Percentiles rank a stretch among this genome's conserved stretches.
phyloP scores from a whole-genome alignment of 2,329 filamentous ascomycete species.

The Pleomassaria siparia region DNA sequence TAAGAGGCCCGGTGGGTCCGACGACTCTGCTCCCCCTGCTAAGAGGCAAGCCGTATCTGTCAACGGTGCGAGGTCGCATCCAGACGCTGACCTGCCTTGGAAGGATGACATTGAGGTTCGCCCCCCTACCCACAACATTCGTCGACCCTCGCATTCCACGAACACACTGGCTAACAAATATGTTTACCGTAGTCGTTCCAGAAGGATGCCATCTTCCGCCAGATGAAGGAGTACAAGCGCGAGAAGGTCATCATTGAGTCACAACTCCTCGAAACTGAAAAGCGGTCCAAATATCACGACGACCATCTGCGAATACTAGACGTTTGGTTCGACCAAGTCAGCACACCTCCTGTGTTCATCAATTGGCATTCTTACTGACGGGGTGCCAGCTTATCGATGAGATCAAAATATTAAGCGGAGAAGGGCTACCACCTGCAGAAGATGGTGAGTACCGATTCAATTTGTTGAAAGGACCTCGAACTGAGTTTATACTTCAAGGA shows the following conservation, averaged over 20 bases:
- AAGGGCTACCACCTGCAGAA: constrained; percentile 28
- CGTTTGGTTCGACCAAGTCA: constrained; percentile 90
- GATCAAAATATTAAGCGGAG: constrained; percentile 46
- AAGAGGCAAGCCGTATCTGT: constrained; percentile 78
- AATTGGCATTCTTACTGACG: constrained; percentile 25
- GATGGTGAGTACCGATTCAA: constrained; percentile 13
- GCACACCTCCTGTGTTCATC: constrained; percentile 29
- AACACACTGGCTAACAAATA: constrained; percentile 34
- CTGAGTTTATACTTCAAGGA: constrained; percentile 20
- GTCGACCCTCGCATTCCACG: constrained; percentile 18
- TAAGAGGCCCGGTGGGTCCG: constrained; percentile 86
- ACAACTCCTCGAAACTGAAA: constrained; percentile 77
- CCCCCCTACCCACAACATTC: constrained; percentile 41
- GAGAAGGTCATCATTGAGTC: constrained; percentile 80
- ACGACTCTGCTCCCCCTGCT: constrained; percentile 83
- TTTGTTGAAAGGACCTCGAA: neutral
- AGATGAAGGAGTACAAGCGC: constrained; percentile 97
- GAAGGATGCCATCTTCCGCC: constrained; percentile 94
- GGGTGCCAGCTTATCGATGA: constrained; percentile 49
- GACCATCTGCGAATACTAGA: constrained; percentile 90
- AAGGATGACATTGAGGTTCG: constrained; percentile 74
- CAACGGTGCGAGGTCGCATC: constrained; percentile 71
- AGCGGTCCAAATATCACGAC: constrained; percentile 79
- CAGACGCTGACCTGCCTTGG: constrained; percentile 69
- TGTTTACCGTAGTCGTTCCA: constrained; percentile 69